Evolutionary conservation across 2,329 filamentous ascomycete genomes (phyloP).

Genomic region (Scytalidium lignicola): DNA sequence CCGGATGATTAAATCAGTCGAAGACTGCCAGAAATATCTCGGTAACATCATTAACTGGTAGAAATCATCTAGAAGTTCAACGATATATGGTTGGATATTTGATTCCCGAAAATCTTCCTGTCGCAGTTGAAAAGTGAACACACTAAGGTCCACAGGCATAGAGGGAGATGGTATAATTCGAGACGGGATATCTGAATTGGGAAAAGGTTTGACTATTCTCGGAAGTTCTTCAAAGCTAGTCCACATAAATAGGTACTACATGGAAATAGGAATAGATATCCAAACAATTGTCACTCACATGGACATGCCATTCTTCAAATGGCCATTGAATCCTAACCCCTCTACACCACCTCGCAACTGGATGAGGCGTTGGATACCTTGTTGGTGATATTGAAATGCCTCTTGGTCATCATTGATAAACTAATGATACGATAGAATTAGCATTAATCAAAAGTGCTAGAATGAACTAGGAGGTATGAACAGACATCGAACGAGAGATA

Average conservation of each 20-base stretch:
- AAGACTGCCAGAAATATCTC: too few relatives aligned
- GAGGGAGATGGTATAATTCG: not conserved
- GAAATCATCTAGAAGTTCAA: too few relatives aligned
- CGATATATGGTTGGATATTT: too few relatives aligned
- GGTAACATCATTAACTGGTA: too few relatives aligned
- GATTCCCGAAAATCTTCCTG: too few relatives aligned
- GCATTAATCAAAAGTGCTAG: not conserved
- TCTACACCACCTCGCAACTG: constrained; percentile 8
- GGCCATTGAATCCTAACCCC: constrained; percentile 9
- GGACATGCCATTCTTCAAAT: constrained; percentile 10
- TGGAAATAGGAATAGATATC: not conserved
- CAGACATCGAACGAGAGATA: not conserved
- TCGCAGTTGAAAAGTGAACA: too few relatives aligned
- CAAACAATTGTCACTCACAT: not conserved
- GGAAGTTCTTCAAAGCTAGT: too few relatives aligned
- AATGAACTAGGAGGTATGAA: not conserved
- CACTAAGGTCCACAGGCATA: not conserved
- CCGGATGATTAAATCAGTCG: not conserved
- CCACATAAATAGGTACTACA: not conserved
- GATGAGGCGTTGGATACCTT: constrained; percentile 6
- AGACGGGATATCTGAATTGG: not conserved
- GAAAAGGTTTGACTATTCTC: too few relatives aligned
- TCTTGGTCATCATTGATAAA: constrained; percentile 11
- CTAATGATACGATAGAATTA: constrained; percentile 1
- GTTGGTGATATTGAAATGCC: constrained; percentile 9